Percentiles rank a stretch among this genome's conserved stretches.
Evolutionary conservation across 371 early-diverging fungal species (phyloP).

Genomic region (Syncephalis fuscata): DNA sequence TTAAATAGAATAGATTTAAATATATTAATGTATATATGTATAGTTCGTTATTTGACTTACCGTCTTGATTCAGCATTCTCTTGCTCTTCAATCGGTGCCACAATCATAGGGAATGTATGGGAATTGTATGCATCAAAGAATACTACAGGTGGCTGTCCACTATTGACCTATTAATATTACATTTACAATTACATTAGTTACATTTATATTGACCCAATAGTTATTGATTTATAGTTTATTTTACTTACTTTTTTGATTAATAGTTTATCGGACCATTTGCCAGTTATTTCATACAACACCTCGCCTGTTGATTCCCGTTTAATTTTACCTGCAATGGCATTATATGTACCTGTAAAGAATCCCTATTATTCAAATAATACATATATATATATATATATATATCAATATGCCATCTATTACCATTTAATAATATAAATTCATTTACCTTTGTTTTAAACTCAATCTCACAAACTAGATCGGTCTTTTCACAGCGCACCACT

Average conservation of each 20-base stretch:
- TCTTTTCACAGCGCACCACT: slow-evolving; percentile 47
- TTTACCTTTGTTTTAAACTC: slow-evolving; percentile 89
- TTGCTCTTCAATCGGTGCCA: slow-evolving; percentile 52
- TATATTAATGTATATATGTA: not conserved
- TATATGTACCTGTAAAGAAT: slow-evolving; percentile 65
- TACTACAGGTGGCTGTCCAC: slow-evolving; percentile 13
- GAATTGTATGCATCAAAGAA: slow-evolving; percentile 58
- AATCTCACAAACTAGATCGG: slow-evolving; percentile 56
- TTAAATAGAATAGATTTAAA: not conserved
- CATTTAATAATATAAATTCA: not conserved
- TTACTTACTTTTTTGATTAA: slow-evolving; percentile 27
- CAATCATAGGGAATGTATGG: slow-evolving; percentile 43
- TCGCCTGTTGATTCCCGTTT: slow-evolving; percentile 59
- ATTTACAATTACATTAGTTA: slow-evolving; percentile 1
- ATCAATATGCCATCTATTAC: slow-evolving; percentile 7
- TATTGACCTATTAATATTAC: slow-evolving; percentile 12
- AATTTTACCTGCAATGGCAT: slow-evolving; percentile 71
- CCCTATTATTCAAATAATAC: slow-evolving; percentile 25
- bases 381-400: not conserved
- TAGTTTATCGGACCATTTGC: slow-evolving; percentile 74
- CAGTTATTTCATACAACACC: slow-evolving; percentile 57
- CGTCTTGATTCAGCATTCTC: slow-evolving; percentile 71
- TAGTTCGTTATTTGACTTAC: slow-evolving; percentile 9
- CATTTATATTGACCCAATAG: too few relatives aligned
- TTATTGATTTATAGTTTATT: slow-evolving; percentile 42